These are phyloP conservation scores for Talaromyces sp. DNA, from an alignment of 2,329 filamentous ascomycete genomes.

Conservation along the genomic window DNA sequence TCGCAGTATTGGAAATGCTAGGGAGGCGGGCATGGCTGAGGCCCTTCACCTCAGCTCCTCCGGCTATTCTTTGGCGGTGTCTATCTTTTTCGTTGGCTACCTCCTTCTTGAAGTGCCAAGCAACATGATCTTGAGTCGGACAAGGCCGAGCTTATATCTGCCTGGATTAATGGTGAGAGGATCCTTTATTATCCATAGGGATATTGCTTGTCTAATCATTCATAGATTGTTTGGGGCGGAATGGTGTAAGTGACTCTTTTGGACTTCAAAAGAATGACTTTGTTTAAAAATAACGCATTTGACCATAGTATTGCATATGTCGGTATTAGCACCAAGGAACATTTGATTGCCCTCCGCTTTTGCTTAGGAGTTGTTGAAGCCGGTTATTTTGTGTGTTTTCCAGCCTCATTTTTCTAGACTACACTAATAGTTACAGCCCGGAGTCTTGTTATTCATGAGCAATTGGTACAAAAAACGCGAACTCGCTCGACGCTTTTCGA, in stretches of 20 bases:
- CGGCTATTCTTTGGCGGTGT: conserved; percentile 1
- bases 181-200: not conserved
- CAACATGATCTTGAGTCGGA: conserved; percentile 1
- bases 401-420: not conserved
- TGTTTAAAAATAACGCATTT: not conserved
- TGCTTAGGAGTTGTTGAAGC: conserved; percentile 8
- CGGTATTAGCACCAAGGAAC: conserved; percentile 4
- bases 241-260: conserved; percentile 1
- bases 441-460: conserved; percentile 15
- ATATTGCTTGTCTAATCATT: not conserved
- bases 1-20: not conserved
- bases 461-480: conserved; percentile 12
- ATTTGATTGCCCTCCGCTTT: conserved; percentile 10
- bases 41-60: not conserved
- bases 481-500: conserved; percentile 9
- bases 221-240: conserved; percentile 6
- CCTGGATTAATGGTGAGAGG: conserved; percentile 1
- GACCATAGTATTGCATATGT: conserved; percentile 5
- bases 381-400: conserved; percentile 8
- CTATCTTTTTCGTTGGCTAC: conserved; percentile 4
- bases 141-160: not conserved
- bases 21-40: not conserved
- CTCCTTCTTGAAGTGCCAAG: not conserved
- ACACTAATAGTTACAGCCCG: conserved; percentile 3
- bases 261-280: not conserved